Evolutionary conservation across 176 grass and related monocot species (phyloP).

Genomic region (Areca catechu): DNA sequence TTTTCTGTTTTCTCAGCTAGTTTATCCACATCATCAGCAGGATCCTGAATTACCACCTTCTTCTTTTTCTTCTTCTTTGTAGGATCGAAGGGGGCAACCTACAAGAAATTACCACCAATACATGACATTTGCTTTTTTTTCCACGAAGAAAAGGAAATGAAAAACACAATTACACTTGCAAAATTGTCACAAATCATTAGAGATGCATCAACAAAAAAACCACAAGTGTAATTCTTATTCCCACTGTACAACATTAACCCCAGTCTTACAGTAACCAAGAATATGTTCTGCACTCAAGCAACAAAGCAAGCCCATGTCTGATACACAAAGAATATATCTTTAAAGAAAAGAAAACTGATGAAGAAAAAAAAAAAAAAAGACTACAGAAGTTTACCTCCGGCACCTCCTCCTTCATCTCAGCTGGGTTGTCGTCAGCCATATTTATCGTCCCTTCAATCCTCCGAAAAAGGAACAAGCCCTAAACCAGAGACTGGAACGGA

Average conservation of each 20-base stretch:
- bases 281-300: too few relatives aligned
- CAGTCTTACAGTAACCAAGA: too few relatives aligned
- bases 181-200: not conserved
- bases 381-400: conserved; percentile 19
- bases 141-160: too few relatives aligned
- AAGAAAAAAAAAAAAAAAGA: too few relatives aligned
- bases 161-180: too few relatives aligned
- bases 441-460: not conserved
- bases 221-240: not conserved
- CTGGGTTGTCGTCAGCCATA: conserved; percentile 42
- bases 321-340: too few relatives aligned
- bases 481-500: not conserved
- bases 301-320: too few relatives aligned
- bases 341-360: not conserved
- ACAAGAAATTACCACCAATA: not conserved
- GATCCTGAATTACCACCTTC: conserved; percentile 80
- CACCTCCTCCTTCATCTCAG: conserved; percentile 37
- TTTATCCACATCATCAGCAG: conserved; percentile 66
- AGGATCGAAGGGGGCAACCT: conserved; percentile 86
- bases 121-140: too few relatives aligned
- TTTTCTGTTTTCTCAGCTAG: conserved; percentile 60
- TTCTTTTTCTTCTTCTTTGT: conserved; percentile 99
- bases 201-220: not conserved
- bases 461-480: not conserved
- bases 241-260: not conserved